These are phyloP conservation scores for Yamadazyma songkhlaensis DNA, from an alignment of 1,139 yeast genomes.

Conservation along the genomic window DNA sequence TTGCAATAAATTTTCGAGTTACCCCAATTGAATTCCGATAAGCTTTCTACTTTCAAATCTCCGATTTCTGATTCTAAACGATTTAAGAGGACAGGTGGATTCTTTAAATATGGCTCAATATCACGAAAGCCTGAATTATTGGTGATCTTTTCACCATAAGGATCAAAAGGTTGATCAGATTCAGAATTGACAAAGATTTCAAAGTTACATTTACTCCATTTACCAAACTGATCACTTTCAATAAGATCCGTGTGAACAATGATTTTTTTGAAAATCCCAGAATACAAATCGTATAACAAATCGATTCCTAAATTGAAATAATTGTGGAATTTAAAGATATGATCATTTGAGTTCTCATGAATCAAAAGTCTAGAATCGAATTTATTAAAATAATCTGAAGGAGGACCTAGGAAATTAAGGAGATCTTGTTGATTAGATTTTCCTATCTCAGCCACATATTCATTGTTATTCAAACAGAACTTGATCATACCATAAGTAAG, in stretches of 20 bases:
- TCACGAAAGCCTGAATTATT: conserved; percentile 34
- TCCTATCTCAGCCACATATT: conserved; percentile 26
- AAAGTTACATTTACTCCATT: conserved; percentile 49
- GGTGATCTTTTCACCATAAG: conserved; percentile 16
- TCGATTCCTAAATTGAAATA: conserved; percentile 55
- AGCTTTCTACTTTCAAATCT: conserved; percentile 31
- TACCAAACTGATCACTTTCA: conserved; percentile 47
- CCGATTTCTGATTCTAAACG: conserved; percentile 49
- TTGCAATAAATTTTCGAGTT: conserved; percentile 49
- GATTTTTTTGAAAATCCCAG: conserved; percentile 24
- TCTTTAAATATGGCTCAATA: conserved; percentile 14
- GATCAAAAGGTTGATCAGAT: conserved; percentile 10
- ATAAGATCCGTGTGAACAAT: conserved; percentile 48
- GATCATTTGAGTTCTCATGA: conserved; percentile 24
- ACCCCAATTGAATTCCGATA: conserved; percentile 41
- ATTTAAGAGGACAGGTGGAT: conserved; percentile 43
- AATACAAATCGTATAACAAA: conserved; percentile 44
- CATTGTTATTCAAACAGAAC: conserved; percentile 8
- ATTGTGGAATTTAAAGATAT: conserved; percentile 46
- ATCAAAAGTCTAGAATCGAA: conserved; percentile 44
- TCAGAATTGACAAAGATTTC: conserved; percentile 17
- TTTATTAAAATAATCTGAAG: conserved; percentile 51
- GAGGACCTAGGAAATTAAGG: conserved; percentile 50
- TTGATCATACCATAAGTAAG: conserved; percentile 13
- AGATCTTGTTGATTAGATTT: conserved; percentile 50